Base-by-base conservation (phyloP, 2,329 filamentous ascomycete species). In the Fusarium xyrophilum region DNA sequence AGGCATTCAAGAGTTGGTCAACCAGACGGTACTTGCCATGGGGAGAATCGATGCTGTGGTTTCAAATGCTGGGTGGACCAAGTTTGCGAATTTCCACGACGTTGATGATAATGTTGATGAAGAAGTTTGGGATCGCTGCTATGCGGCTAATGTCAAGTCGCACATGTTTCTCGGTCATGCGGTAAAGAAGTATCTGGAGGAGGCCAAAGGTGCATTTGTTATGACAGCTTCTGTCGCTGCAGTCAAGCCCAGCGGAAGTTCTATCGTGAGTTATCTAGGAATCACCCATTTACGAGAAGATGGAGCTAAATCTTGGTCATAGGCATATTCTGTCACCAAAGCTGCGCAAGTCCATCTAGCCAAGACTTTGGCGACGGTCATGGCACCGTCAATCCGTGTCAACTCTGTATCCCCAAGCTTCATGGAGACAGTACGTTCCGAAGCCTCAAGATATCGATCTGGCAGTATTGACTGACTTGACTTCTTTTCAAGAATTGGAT, bases 401-500 rank as follows among this genome's bases (percentile, higher is more conserved):
- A 63, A 63, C 6, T 27, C 59, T 14, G 60, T 63, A 7, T 63
- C 60, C 7, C 59, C 60, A 0, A 60, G 60, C 5, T 63, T 63
- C 2, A 63, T 63, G 60, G 42, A 63, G 5, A 63, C 60, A 7
- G 60, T 63, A 39, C 1, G 21, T 13, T n/a, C 4, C 5, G 6
- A 15, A 15, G 13, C 3, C 3, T 9, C 19, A 2, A 2, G 4
- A 25, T 25, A 25, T 25, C 23, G 4, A 25, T 25, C 23, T 6
- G 23, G 23, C 23, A 25, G 5, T 30, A 17, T 46, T 15, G 5
- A 30, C 30, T 50, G 1, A 38, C 8, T 12, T 14, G 15, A 8
- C 2, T 2, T n/a, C n/a, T n/a, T n/a, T 2, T 0, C 0, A 7
- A 63, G 60, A 63, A 63, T 8, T 63, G 60, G 59, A 63, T 63